Conservation (phyloP, 2,329 filamentous ascomycete species). For the Beauveria asiatica region DNA sequence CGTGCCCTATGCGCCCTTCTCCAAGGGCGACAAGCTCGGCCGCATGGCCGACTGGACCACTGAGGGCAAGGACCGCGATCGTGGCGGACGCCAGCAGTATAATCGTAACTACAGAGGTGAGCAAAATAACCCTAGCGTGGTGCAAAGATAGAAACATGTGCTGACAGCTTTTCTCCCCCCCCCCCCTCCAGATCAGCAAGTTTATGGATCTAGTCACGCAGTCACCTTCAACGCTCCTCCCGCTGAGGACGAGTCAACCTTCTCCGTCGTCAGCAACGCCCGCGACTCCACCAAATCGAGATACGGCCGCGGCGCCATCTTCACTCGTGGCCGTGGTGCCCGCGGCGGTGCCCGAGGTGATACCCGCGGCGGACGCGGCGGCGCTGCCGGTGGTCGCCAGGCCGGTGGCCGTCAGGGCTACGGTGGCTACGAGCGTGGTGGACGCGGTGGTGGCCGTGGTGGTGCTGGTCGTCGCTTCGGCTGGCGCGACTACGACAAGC, state of each 20-base stretch:
- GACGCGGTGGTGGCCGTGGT: constrained; percentile 56
- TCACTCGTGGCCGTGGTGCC: constrained; percentile 80
- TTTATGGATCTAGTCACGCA: constrained; percentile 84
- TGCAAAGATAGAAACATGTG: too few relatives aligned
- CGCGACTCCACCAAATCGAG: constrained; percentile 77
- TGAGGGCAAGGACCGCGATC: constrained; percentile 77
- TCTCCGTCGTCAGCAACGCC: constrained; percentile 95
- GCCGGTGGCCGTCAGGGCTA: constrained; percentile 35
- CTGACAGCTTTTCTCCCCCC: not conserved
- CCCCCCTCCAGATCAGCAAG: constrained; percentile 68
- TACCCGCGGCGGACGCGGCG: constrained; percentile 50
- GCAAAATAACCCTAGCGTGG: constrained; percentile 14
- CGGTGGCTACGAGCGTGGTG: constrained; percentile 60
- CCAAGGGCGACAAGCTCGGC: constrained; percentile 96
- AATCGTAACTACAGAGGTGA: constrained; percentile 87
- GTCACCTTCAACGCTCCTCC: constrained; percentile 83
- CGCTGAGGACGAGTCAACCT: constrained; percentile 91
- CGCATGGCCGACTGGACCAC: constrained; percentile 98
- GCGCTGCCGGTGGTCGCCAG: constrained; percentile 56
- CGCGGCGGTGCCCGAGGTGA: constrained; percentile 60
- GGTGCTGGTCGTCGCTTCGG: constrained; percentile 81
- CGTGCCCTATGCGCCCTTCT: constrained; percentile 95
- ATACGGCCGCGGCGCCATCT: constrained; percentile 82
- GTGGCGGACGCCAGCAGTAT: constrained; percentile 77
- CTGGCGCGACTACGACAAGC: constrained; percentile 99